Evolutionary conservation across 306 rosid genomes (phyloP).

Genomic region (Canavalia ensiformis): DNA sequence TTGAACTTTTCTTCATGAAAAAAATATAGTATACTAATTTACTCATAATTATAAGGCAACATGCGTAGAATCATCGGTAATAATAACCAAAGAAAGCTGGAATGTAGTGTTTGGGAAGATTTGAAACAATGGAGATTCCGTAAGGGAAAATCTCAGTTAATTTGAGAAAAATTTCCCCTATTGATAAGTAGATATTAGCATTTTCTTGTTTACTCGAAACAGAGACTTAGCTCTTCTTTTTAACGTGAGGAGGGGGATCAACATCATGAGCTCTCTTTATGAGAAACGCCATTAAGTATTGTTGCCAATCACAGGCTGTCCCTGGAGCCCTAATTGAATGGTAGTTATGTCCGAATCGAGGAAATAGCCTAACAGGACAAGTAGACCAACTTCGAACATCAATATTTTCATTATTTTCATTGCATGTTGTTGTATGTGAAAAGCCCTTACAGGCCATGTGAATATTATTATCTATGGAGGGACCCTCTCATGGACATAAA

Average conservation of each 20-base stretch:
- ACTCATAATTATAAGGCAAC: slow-evolving; percentile 1
- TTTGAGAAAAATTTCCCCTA: neutral
- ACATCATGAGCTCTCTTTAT: slow-evolving; percentile 38
- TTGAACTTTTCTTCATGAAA: neutral
- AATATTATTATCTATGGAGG: slow-evolving; percentile 46
- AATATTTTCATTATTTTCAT: slow-evolving; percentile 27
- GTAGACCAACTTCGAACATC: slow-evolving; percentile 50
- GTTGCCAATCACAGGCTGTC: slow-evolving; percentile 70
- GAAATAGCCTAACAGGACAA: slow-evolving; percentile 30
- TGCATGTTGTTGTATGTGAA: slow-evolving; percentile 38
- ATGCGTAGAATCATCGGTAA: too few relatives aligned
- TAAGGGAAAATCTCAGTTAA: neutral
- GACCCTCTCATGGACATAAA: slow-evolving; percentile 44
- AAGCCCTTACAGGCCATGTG: slow-evolving; percentile 65
- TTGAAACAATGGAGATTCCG: neutral
- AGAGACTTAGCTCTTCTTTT: slow-evolving; percentile 12
- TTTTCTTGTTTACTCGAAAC: neutral
- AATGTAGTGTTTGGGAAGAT: neutral
- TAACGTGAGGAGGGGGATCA: slow-evolving; percentile 44
- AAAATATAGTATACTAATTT: neutral
- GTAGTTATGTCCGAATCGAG: slow-evolving; percentile 43
- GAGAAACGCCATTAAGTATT: slow-evolving; percentile 48
- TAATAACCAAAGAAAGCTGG: too few relatives aligned
- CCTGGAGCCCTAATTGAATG: slow-evolving; percentile 56
- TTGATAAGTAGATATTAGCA: neutral